Base-by-base conservation (phyloP, 495 filamentous ascomycete genomes). In the Aspergillus bertholletiae region DNA sequence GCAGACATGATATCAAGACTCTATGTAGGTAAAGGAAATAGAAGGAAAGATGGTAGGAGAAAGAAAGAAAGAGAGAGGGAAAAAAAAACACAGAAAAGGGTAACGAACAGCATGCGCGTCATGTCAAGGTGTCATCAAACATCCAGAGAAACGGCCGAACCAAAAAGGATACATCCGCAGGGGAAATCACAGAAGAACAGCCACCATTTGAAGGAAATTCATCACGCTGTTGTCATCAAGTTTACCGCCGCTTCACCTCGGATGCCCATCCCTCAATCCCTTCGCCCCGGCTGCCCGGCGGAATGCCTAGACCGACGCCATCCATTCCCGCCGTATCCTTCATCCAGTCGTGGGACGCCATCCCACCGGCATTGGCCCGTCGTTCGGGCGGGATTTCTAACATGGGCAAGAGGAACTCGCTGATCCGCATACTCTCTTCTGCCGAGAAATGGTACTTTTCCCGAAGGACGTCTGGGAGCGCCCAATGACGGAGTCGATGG, bases 391-490 rank as follows among this genome's bases (percentile, higher is more conserved):
- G 69, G 12, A 99, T 73, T 63, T 96, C 92, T 26, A 99, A 76
- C 95, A 99, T 96, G 2, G 94, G 94, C 2, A 87, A 76, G 22
- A 99, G 72, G 73, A 99, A 95, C 28, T 93, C 90, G 34, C 85
- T 81, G 52, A 96, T 91, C 57, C 81, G 81, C 70, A 83, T 85
- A 23, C 81, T 79, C 47, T 97, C 88, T 34, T 92, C 84, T 35
- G 84, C 79, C 41, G 79, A 81, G 63, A 96, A 97, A 69, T 97
- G 95, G 62, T 99, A 99, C 64, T 99, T 99, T 70, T 99, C 94
- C 50, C 85, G 83, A 9, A 99, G 76, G 7, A 99, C 94, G 58
- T 97, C 95, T 2, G 91, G 87, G 12, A 99, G 78, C 1, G 92
- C 91, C 94, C 94, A 99, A 73, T 97, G 94, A 11, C 95, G 89